A percentile compares a stretch with the other conserved stretches of the same genome.
Conservation (phyloP, 371 early-diverging fungal genomes). For the Saksenaea oblongispora region DNA sequence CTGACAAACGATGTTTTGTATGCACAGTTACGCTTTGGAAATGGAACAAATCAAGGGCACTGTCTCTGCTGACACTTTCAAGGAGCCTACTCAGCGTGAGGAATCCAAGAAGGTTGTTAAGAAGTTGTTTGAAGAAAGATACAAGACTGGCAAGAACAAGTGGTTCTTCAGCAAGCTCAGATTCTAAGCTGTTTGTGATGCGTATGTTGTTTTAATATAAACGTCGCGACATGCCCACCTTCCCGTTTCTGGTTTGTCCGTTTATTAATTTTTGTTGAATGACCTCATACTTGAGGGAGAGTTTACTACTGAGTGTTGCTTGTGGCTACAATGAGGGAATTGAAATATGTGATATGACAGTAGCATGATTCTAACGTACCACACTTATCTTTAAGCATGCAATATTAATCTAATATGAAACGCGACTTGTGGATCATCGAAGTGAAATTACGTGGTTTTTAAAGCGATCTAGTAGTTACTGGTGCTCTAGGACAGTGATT, state of each 20-base stretch:
- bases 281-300: too few species aligned
- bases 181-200: conserved; percentile 66
- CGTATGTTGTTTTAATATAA: background rate
- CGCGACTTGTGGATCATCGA: too few species aligned
- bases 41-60: conserved; percentile 86
- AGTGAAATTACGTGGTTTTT: too few species aligned
- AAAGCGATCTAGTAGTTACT: too few species aligned
- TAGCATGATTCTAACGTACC: too few species aligned
- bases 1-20: too few species aligned
- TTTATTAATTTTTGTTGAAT: too few species aligned
- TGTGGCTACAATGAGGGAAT: background rate
- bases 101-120: conserved; percentile 90
- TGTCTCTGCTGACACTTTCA: conserved; percentile 84
- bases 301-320: too few species aligned
- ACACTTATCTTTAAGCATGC: too few species aligned
- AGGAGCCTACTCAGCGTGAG: conserved; percentile 91
- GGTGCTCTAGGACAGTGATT: too few species aligned
- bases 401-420: too few species aligned
- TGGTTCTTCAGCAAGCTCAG: conserved; percentile 99
- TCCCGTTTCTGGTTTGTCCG: background rate
- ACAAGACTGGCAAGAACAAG: conserved; percentile 97
- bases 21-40: conserved; percentile 73
- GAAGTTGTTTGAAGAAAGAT: conserved; percentile 92
- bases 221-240: background rate
- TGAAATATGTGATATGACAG: background rate